Evolutionary conservation across 768 basidiomycete species (phyloP).

Genomic region (Macrolepiota fuliginosa): DNA sequence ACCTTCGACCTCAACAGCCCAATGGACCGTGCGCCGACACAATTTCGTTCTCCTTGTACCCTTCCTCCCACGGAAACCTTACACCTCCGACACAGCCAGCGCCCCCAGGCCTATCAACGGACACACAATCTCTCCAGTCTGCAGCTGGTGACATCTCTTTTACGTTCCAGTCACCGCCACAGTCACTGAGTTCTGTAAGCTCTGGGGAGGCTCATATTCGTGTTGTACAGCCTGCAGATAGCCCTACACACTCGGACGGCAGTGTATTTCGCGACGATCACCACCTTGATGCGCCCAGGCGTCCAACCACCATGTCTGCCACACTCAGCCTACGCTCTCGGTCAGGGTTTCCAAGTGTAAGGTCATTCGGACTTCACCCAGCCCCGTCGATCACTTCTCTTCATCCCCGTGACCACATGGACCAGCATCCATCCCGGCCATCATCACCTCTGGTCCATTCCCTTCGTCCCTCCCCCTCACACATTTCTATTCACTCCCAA

Average conservation of each 20-base stretch:
- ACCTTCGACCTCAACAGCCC: not conserved
- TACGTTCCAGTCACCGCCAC: not conserved
- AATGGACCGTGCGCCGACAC: not conserved
- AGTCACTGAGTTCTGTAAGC: not conserved
- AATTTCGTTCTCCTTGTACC: conserved; percentile 15
- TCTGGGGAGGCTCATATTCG: not conserved
- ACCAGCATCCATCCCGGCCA: not conserved
- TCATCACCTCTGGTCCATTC: not conserved
- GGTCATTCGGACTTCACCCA: not conserved
- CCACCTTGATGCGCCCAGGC: not conserved
- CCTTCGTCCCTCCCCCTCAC: not conserved
- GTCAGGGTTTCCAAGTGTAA: not conserved
- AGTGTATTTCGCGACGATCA: not conserved
- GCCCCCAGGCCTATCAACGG: conserved; percentile 3
- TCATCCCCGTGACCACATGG: not conserved
- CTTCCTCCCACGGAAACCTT: conserved; percentile 7
- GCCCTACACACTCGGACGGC: not conserved
- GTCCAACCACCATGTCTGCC: not conserved
- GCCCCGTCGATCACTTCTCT: not conserved
- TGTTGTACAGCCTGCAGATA: not conserved
- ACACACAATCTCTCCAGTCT: conserved; percentile 5
- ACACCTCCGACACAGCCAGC: not conserved
- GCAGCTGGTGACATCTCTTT: not conserved
- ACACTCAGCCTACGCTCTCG: not conserved
- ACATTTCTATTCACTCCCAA: not conserved